Evolutionary conservation across 768 basidiomycete genomes (phyloP), one percentile per base, ranked within the genome.

Genomic region (Heimioporus sp.): DNA sequence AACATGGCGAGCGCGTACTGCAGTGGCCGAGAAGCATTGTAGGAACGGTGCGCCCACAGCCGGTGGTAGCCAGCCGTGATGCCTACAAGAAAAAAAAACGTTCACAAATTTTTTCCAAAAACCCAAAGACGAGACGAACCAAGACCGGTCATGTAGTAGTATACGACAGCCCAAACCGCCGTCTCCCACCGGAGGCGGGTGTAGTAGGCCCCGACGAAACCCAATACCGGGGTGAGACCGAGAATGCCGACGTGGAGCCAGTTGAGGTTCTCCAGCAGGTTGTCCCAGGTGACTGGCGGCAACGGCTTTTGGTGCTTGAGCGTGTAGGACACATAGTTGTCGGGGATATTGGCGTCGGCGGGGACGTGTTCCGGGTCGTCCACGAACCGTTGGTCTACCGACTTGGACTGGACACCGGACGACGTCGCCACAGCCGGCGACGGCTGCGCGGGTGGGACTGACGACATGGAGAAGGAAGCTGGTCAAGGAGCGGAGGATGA

Each of bases 41-140:
- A 99, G 0, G 91, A 80, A 51, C 97, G 84, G 65, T 99, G 97
- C 10, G 97, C 91, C 94, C 95, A 99, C 1, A 98, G 80, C 51
- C 97, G 85, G 65, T 99, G 97, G 73, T 98, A 99, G 11, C 97
- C 96, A 10, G 90, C 91, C 0, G 91, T 93, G 53, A 94, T 92
- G 21, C 91, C 83, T 85, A 46, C 46, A 30, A 46, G 12, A 16
- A 4, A n/a, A 17, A 13, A 46, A 13, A 16, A 36, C 16, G 35
- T 16, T 5, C 16, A 17, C 24, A 11, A 12, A n/a, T 16, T 12
- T 21, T 40, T 59, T 73, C 7, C 12, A 16, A 48, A 35, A 73
- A 12, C 4, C 13, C 5, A 61, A 74, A 15, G 17, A 75, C 80
- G 59, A 15, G 17, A 75, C 80, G 59, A 66, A 84, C 90, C 92